A percentile compares a stretch with the other conserved stretches of the same genome.
Evolutionary conservation across 2,329 filamentous ascomycete genomes (phyloP).

Genomic region (Penicillium sp.): DNA sequence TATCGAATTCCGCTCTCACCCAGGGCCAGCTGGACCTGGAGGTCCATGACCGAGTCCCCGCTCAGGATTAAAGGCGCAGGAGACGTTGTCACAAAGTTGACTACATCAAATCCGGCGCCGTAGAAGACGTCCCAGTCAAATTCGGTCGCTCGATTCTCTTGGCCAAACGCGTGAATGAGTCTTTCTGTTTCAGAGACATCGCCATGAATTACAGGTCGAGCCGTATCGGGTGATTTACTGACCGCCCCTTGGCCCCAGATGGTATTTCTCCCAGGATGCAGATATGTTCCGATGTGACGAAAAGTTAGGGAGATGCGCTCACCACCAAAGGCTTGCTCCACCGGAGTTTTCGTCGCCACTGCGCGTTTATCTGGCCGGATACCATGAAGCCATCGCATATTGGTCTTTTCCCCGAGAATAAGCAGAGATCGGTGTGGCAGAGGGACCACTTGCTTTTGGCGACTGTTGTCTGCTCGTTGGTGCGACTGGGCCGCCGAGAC

Average conservation of each 20-base stretch:
- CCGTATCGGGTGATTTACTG: slow-evolving; percentile 56
- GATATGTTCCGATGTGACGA: slow-evolving; percentile 77
- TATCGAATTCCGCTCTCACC: slow-evolving; percentile 38
- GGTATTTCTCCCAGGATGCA: slow-evolving; percentile 54
- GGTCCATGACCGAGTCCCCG: slow-evolving; percentile 30
- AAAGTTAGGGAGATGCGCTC: slow-evolving; percentile 90
- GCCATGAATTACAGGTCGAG: slow-evolving; percentile 62
- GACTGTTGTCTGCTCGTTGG: slow-evolving; percentile 32
- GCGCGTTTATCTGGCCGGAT: slow-evolving; percentile 81
- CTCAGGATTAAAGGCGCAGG: slow-evolving; percentile 28
- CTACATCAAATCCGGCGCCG: slow-evolving; percentile 74
- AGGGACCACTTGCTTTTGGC: slow-evolving; percentile 60
- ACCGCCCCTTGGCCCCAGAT: slow-evolving; percentile 94
- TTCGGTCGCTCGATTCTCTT: slow-evolving; percentile 67
- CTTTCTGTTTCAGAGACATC: slow-evolving; percentile 55
- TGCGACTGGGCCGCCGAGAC: slow-evolving; percentile 31
- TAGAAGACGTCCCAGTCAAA: slow-evolving; percentile 73
- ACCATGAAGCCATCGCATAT: slow-evolving; percentile 83
- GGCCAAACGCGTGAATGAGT: slow-evolving; percentile 73
- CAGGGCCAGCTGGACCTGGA: slow-evolving; percentile 34
- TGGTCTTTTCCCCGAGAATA: slow-evolving; percentile 72
- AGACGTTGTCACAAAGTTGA: slow-evolving; percentile 42
- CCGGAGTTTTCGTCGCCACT: slow-evolving; percentile 57
- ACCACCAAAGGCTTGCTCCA: slow-evolving; percentile 67
- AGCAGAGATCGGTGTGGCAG: slow-evolving; percentile 88